phyloP scores from a whole-genome alignment of 2,329 filamentous ascomycete genomes.

The Diplodia intermedia region DNA sequence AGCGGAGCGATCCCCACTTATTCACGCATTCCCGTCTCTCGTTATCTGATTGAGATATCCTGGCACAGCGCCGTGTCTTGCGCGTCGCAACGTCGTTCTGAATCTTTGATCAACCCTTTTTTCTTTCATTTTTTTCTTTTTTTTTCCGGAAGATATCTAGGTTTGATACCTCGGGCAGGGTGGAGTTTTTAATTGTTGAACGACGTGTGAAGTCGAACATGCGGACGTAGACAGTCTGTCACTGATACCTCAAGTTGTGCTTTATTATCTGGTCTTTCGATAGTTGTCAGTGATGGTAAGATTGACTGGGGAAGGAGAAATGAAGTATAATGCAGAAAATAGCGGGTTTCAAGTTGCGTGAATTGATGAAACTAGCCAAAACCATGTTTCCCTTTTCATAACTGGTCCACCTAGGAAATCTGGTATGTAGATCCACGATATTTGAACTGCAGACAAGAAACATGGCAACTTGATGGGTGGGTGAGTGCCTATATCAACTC shows the following conservation, averaged over 20 bases:
- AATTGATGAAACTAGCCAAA: background rate
- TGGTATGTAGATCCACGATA: no score
- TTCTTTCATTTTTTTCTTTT: background rate
- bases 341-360: background rate
- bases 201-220: background rate
- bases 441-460: no score
- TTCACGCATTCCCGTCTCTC: constrained; percentile 21
- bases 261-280: background rate
- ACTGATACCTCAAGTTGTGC: constrained; percentile 21
- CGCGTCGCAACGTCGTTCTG: constrained; percentile 1
- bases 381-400: no score
- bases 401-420: no score
- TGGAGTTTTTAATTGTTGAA: constrained; percentile 13
- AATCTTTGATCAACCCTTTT: background rate
- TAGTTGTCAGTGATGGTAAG: background rate
- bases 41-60: constrained; percentile 21
- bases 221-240: constrained; percentile 14
- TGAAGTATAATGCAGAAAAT: background rate
- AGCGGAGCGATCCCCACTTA: constrained; percentile 24
- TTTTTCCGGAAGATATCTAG: background rate
- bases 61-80: constrained; percentile 9
- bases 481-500: no score
- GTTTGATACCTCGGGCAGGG: constrained; percentile 25
- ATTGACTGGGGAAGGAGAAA: background rate
- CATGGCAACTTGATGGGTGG: no score